Conservation (phyloP, 805 yeast genomes). For the Pichia californica region DNA sequence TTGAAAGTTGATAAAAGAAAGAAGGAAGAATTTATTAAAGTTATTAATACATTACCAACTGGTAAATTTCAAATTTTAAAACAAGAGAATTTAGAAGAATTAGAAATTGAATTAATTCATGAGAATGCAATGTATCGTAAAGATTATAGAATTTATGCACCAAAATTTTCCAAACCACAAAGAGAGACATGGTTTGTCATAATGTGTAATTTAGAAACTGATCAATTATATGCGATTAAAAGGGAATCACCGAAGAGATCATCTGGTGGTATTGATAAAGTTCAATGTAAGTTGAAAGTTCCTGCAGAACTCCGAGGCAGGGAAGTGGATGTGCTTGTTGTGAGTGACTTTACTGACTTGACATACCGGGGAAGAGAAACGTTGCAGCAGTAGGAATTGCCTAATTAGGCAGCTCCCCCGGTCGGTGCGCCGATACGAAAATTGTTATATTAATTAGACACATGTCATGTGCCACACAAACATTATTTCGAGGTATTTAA, state of each 20-base stretch:
- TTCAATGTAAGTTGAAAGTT: constrained; percentile 41
- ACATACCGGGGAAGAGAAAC: constrained; percentile 15
- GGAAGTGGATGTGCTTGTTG: constrained; percentile 39
- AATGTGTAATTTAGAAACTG: constrained; percentile 40
- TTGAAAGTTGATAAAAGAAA: constrained; percentile 37
- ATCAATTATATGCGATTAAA: constrained; percentile 59
- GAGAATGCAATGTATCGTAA: constrained; percentile 41
- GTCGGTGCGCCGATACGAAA: not conserved
- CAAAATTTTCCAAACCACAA: constrained; percentile 83
- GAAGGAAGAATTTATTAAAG: constrained; percentile 43
- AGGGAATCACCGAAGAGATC: constrained; percentile 60
- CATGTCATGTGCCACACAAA: too few species aligned
- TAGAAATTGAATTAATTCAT: constrained; percentile 48
- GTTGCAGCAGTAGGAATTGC: not conserved
- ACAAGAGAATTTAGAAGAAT: constrained; percentile 30
- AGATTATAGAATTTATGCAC: constrained; percentile 66
- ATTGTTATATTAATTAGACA: too few species aligned
- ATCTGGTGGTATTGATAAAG: constrained; percentile 27
- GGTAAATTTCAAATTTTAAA: constrained; percentile 36
- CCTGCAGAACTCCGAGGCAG: constrained; percentile 43
- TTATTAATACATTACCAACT: constrained; percentile 56
- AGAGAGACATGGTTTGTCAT: constrained; percentile 91
- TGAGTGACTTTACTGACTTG: constrained; percentile 65
- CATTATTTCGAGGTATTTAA: too few species aligned
- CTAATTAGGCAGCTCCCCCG: too few species aligned